Conservation (phyloP, 768 basidiomycete genomes). For the Mycena galericulata region DNA sequence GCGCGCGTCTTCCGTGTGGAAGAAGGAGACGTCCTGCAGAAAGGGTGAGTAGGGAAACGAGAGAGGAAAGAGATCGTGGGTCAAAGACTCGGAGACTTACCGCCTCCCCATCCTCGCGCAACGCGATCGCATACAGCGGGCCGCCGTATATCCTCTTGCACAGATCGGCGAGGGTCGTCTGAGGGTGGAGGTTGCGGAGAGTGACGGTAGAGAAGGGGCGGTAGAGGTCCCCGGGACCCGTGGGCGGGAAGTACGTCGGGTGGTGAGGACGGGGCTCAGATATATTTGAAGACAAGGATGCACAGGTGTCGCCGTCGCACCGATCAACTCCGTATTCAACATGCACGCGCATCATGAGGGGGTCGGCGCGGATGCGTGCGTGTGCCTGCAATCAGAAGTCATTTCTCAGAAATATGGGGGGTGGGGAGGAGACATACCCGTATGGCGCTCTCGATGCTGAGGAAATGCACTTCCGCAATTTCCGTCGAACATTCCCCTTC, state of each 20-base stretch:
- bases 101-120: not conserved
- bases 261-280: not conserved
- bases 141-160: conserved; percentile 4
- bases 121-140: not conserved
- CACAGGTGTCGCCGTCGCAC: not conserved
- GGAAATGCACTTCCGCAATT: not conserved
- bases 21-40: not conserved
- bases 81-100: not conserved
- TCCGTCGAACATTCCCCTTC: not conserved
- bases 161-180: not conserved
- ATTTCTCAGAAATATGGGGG: not conserved
- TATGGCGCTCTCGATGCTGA: not conserved
- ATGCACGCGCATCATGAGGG: not conserved
- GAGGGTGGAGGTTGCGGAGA: not conserved
- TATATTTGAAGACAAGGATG: not conserved
- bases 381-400: not conserved
- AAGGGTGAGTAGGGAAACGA: not conserved
- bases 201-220: not conserved
- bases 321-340: conserved; percentile 6
- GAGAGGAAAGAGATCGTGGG: not conserved
- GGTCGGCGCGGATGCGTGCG: conserved; percentile 6
- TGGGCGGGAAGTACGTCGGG: not conserved
- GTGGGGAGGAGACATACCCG: not conserved
- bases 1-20: conserved; percentile 11
- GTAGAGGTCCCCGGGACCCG: no score